phyloP scores from a whole-genome alignment of 805 yeast genomes.

The Ogataea sp. region DNA sequence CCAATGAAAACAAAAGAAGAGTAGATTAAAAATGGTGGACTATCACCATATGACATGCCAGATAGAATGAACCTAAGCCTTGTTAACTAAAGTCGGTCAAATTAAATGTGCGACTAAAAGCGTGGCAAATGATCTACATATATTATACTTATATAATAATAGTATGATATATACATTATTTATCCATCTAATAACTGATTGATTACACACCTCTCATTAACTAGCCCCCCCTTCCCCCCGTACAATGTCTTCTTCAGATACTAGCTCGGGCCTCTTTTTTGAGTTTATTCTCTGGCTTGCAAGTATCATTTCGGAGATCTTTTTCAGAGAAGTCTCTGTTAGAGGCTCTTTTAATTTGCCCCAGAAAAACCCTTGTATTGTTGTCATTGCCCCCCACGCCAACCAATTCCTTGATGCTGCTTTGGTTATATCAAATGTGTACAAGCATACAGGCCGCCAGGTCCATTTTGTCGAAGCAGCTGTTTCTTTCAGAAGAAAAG shows the following conservation, averaged over 20 bases:
- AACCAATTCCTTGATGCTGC: conserved; percentile 71
- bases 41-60: too few species aligned
- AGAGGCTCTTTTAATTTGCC: conserved; percentile 76
- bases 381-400: conserved; percentile 98
- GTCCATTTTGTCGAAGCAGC: conserved; percentile 83
- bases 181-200: too few species aligned
- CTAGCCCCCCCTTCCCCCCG: too few species aligned
- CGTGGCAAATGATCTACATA: too few species aligned
- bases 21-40: too few species aligned
- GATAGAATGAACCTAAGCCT: too few species aligned
- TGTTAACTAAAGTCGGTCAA: too few species aligned
- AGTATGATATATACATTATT: too few species aligned
- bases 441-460: conserved; percentile 55
- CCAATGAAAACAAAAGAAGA: too few species aligned
- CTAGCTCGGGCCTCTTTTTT: background rate
- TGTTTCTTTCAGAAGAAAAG: conserved; percentile 53
- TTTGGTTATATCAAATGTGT: conserved; percentile 66
- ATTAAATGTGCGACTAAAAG: too few species aligned
- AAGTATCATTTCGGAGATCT: conserved; percentile 33
- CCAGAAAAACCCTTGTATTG: conserved; percentile 72
- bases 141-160: too few species aligned
- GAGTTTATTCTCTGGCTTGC: conserved; percentile 24
- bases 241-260: background rate
- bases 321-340: conserved; percentile 83
- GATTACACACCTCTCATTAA: too few species aligned